Evolutionary conservation across 1,139 yeast genomes (phyloP).

Genomic region (Taiozyma onychis): DNA sequence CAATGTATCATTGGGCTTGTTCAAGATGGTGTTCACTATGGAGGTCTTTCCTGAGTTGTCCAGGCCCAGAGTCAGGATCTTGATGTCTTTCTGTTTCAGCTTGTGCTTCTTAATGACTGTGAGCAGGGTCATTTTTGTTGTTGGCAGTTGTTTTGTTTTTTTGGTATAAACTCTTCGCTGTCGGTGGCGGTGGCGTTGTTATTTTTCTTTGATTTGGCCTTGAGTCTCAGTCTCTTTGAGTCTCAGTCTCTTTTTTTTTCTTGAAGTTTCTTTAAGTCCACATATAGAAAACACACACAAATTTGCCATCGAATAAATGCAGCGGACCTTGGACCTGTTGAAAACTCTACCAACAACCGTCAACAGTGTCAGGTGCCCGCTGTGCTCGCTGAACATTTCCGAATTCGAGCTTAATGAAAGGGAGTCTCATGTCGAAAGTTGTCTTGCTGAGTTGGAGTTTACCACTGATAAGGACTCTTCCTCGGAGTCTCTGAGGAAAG

Average conservation of each 20-base stretch:
- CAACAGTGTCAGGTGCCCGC: slow-evolving; percentile 36
- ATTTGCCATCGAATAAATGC: not conserved
- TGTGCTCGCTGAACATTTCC: slow-evolving; percentile 38
- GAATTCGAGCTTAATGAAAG: slow-evolving; percentile 36
- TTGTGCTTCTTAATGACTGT: slow-evolving; percentile 80
- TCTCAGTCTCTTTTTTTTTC: not conserved
- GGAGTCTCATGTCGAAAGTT: slow-evolving; percentile 54
- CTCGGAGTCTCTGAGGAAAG: not conserved
- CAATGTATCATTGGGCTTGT: slow-evolving; percentile 41
- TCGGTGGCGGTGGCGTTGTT: not conserved
- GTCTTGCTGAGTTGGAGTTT: slow-evolving; percentile 27
- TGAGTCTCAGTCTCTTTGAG: no score
- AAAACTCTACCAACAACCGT: not conserved
- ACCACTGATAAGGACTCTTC: slow-evolving; percentile 1
- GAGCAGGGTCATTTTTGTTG: slow-evolving; percentile 90
- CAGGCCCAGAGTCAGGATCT: slow-evolving; percentile 76
- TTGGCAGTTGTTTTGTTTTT: no score
- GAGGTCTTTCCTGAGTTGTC: slow-evolving; percentile 97
- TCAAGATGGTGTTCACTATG: slow-evolving; percentile 54
- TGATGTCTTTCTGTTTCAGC: slow-evolving; percentile 67
- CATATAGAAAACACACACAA: no score
- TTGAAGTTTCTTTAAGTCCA: not conserved
- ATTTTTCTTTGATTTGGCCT: no score
- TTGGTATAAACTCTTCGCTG: no score
- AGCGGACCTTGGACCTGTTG: not conserved